These are phyloP conservation scores for Hygrocybe coccinea DNA, from an alignment of 768 basidiomycete species.

Conservation along the genomic window DNA sequence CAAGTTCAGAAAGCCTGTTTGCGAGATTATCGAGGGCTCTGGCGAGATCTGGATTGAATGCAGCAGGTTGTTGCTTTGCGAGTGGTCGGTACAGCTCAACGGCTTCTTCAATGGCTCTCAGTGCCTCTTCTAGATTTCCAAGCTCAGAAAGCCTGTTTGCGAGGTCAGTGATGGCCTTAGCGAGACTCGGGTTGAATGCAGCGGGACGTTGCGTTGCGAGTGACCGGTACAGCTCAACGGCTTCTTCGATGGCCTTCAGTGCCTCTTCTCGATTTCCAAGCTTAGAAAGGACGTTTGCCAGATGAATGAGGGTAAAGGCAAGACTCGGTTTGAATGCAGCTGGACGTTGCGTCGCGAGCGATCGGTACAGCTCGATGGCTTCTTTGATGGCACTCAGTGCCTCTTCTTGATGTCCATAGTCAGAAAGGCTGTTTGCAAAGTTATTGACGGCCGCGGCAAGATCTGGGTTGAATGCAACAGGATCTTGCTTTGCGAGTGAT, in stretches of 20 bases:
- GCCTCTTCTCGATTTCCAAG: neutral
- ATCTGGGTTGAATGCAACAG: slow-evolving; percentile 3
- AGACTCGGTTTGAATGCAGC: neutral
- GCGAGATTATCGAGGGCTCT: slow-evolving; percentile 9
- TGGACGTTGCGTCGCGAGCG: too few species aligned
- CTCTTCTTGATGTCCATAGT: slow-evolving; percentile 5
- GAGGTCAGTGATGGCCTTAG: neutral
- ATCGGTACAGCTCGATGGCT: neutral
- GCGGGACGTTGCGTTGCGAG: slow-evolving; percentile 2
- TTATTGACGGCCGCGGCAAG: slow-evolving; percentile 8
- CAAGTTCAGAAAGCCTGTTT: slow-evolving; percentile 3
- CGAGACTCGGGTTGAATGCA: neutral
- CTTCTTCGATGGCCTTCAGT: too few species aligned
- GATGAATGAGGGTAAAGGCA: neutral
- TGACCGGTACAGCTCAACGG: too few species aligned
- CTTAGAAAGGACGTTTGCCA: neutral
- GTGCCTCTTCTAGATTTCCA: neutral
- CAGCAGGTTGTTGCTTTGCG: neutral
- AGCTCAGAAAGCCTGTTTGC: too few species aligned
- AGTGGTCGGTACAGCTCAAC: neutral
- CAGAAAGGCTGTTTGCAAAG: slow-evolving; percentile 5
- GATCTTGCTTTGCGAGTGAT: neutral
- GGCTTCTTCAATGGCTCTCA: neutral
- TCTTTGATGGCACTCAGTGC: slow-evolving; percentile 6
- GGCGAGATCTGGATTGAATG: slow-evolving; percentile 6